Evolutionary conservation across 345 rosid species (phyloP).

Genomic region (Trapa bicornis): DNA sequence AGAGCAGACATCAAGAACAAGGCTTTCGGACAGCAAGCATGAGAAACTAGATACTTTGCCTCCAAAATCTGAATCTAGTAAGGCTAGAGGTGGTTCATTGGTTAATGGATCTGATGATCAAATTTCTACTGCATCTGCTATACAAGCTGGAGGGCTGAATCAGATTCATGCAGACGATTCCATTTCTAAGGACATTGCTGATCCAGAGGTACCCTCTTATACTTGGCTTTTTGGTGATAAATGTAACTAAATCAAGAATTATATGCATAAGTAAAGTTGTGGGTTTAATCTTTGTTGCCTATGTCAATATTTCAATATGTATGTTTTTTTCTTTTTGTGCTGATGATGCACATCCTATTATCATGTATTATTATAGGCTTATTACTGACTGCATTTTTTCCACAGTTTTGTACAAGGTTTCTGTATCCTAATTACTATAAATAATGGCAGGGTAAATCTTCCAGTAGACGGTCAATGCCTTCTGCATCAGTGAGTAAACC

Average conservation of each 20-base stretch:
- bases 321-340: neutral
- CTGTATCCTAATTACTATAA: neutral
- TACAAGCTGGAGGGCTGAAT: conserved; percentile 28
- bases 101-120: conserved; percentile 44
- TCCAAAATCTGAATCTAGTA: conserved; percentile 50
- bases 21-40: conserved; percentile 50
- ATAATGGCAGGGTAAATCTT: conserved; percentile 47
- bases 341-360: neutral
- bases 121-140: conserved; percentile 22
- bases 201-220: conserved; percentile 47
- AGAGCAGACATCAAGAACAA: conserved; percentile 53
- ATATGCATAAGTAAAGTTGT: neutral
- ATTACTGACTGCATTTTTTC: neutral
- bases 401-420: neutral
- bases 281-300: neutral
- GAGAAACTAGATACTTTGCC: conserved; percentile 45
- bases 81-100: conserved; percentile 40
- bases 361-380: neutral
- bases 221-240: neutral
- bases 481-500: conserved; percentile 38
- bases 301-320: neutral
- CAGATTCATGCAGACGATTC: conserved; percentile 54
- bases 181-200: conserved; percentile 36
- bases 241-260: too few relatives aligned
- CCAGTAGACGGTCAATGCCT: conserved; percentile 37